A percentile compares a stretch with the other conserved stretches of the same genome.
Evolutionary conservation across 306 rosid genomes (phyloP).

Genomic region (Lotus japonicus): DNA sequence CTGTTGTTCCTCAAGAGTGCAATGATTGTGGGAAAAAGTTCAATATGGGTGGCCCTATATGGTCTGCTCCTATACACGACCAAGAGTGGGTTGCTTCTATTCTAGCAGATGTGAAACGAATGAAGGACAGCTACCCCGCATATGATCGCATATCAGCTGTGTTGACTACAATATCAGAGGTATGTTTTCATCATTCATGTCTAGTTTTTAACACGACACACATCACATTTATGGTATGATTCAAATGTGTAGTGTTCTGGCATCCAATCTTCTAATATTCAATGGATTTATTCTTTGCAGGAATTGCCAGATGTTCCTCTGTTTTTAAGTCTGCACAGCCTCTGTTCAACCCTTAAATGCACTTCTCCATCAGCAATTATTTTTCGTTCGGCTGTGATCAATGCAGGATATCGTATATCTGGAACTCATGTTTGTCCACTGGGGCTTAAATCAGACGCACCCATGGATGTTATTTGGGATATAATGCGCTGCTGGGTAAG

Average conservation of each 20-base stretch:
- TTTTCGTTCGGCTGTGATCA: slow-evolving; percentile 89
- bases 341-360: slow-evolving; percentile 92
- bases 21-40: slow-evolving; percentile 86
- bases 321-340: slow-evolving; percentile 88
- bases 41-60: slow-evolving; percentile 95
- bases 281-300: slow-evolving; percentile 34
- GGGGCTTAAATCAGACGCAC: slow-evolving; percentile 94
- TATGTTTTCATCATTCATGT: not conserved
- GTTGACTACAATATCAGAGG: slow-evolving; percentile 90
- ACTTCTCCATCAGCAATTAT: slow-evolving; percentile 92
- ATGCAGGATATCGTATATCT: slow-evolving; percentile 89
- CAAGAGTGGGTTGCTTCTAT: slow-evolving; percentile 92
- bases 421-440: slow-evolving; percentile 93
- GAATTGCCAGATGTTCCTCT: slow-evolving; percentile 92
- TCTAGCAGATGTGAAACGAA: slow-evolving; percentile 59
- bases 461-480: slow-evolving; percentile 95
- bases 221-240: not conserved
- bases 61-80: slow-evolving; percentile 96
- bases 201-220: not conserved
- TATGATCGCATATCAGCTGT: slow-evolving; percentile 84
- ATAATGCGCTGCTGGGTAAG: slow-evolving; percentile 99
- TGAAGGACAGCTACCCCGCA: slow-evolving; percentile 78
- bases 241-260: not conserved
- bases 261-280: not conserved
- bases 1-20: slow-evolving; percentile 85